Evolutionary conservation across 1,284 basidiomycete genomes (phyloP).

Genomic region (Microbotryum silenes-acaulis): DNA sequence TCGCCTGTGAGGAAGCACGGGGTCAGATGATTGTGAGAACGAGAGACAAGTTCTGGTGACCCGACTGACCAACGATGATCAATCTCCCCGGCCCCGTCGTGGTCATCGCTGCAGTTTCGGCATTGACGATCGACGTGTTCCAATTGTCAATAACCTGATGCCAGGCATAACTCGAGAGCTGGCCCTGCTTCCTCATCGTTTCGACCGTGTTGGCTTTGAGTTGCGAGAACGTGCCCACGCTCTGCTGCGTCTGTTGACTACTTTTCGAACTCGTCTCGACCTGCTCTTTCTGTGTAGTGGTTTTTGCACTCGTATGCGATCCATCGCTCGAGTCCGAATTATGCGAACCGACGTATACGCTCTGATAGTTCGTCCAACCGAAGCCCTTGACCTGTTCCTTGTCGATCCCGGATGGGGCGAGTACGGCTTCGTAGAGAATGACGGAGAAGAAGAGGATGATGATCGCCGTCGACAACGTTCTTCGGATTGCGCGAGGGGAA

Average conservation of each 20-base stretch:
- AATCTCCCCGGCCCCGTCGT: slow-evolving; percentile 17
- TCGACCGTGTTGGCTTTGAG: not conserved
- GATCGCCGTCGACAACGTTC: not conserved
- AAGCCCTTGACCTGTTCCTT: not conserved
- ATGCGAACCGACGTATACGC: not conserved
- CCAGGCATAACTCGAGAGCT: slow-evolving; percentile 22
- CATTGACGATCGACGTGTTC: slow-evolving; percentile 7
- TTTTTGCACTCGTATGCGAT: not conserved
- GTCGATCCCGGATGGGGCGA: not conserved
- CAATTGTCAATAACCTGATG: slow-evolving; percentile 11
- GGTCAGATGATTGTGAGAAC: not conserved
- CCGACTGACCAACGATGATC: slow-evolving; percentile 30
- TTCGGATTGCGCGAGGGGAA: not conserved
- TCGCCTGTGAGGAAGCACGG: slow-evolving; percentile 53
- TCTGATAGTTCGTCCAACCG: not conserved
- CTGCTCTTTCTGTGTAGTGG: not conserved
- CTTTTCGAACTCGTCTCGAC: not conserved
- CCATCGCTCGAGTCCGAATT: not conserved
- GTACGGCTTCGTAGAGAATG: not conserved
- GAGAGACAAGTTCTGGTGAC: not conserved
- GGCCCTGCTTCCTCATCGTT: slow-evolving; percentile 7
- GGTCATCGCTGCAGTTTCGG: slow-evolving; percentile 3
- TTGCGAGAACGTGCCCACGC: not conserved
- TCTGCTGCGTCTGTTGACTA: not conserved
- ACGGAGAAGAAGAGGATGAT: not conserved